A percentile compares a stretch with the other conserved stretches of the same genome.
phyloP scores from a whole-genome alignment of 331 rosid genomes.

The Rhamnella rubrinervis region DNA sequence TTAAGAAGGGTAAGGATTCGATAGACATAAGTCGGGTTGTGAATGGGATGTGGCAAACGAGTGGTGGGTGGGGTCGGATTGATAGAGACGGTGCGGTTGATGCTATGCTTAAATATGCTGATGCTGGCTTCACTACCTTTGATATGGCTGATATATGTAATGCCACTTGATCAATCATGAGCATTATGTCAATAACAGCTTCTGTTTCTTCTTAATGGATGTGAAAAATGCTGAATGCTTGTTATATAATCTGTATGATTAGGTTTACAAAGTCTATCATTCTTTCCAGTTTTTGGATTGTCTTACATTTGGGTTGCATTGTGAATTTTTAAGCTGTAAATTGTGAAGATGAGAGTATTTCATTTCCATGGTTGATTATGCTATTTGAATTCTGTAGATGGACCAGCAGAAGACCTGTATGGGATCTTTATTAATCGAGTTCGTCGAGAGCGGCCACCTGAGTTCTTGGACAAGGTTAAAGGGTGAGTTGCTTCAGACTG shows the following conservation, averaged over 20 bases:
- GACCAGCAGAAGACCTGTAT: slow-evolving; percentile 94
- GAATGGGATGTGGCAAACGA: slow-evolving; percentile 92
- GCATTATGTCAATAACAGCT: too few species aligned
- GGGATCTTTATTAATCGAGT: slow-evolving; percentile 90
- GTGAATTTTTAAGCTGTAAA: background rate
- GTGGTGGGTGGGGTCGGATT: slow-evolving; percentile 89
- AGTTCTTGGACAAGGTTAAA: slow-evolving; percentile 66
- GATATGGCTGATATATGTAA: slow-evolving; percentile 91
- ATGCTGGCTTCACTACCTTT: slow-evolving; percentile 70
- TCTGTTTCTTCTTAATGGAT: too few species aligned
- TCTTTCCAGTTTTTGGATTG: background rate
- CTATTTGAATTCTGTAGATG: slow-evolving; percentile 55
- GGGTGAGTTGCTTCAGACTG: slow-evolving; percentile 62
- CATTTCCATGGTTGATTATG: slow-evolving; percentile 7
- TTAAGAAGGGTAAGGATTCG: slow-evolving; percentile 63
- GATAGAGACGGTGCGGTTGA: slow-evolving; percentile 60
- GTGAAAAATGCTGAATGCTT: too few species aligned
- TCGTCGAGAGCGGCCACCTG: slow-evolving; percentile 91
- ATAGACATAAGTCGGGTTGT: slow-evolving; percentile 67
- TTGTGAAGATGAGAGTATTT: slow-evolving; percentile 5
- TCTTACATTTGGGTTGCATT: slow-evolving; percentile 4
- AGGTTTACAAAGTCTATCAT: background rate
- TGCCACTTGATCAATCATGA: background rate
- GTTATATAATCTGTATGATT: background rate
- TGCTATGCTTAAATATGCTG: slow-evolving; percentile 76